Evolutionary conservation across 75 land plant genomes (phyloP).

Genomic region (Pinus tabuliformis): DNA sequence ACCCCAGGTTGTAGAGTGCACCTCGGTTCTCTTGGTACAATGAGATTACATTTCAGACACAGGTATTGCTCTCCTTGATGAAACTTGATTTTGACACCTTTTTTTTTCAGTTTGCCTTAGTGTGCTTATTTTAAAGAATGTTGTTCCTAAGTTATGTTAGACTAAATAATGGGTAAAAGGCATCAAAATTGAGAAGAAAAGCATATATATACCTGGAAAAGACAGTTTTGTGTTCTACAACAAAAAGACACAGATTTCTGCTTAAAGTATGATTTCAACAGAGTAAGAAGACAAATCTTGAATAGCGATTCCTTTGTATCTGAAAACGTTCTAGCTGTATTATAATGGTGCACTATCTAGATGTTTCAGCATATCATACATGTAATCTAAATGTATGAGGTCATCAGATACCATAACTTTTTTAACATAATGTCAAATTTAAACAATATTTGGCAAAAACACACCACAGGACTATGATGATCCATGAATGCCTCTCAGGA

Average conservation of each 20-base stretch:
- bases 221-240: not conserved
- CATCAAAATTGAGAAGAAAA: not conserved
- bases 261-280: not conserved
- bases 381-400: not conserved
- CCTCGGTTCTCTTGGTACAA: not conserved
- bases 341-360: not conserved
- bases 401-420: not conserved
- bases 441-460: not conserved
- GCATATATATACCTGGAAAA: not conserved
- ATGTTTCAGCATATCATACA: conserved; percentile 2
- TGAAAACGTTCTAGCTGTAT: not conserved
- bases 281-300: not conserved
- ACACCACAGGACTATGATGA: not conserved
- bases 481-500: not conserved
- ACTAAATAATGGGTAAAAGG: not conserved
- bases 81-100: not conserved
- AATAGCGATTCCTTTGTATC: not conserved
- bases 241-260: not conserved
- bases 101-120: not conserved
- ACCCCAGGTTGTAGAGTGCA: not conserved
- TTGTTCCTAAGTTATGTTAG: not conserved
- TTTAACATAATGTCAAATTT: not conserved
- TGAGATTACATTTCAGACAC: not conserved
- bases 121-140: not conserved
- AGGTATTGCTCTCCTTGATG: not conserved